Base-by-base conservation (phyloP, 2,329 filamentous ascomycete species). In the Scedosporium apiospermum region DNA sequence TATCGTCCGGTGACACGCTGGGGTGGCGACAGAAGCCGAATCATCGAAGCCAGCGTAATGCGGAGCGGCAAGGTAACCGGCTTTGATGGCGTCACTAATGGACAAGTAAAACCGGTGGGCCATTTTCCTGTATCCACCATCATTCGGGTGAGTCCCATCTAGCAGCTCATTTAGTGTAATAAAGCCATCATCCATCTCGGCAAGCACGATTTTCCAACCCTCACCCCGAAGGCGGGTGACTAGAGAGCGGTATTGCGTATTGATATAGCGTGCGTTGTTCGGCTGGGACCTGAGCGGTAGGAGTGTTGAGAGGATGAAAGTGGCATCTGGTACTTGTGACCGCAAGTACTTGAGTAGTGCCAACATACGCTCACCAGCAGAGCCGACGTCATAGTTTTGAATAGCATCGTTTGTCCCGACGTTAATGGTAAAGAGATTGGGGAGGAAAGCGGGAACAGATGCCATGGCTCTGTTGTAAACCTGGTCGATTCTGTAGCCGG, bases 71-170 rank as follows among this genome's bases (percentile, higher is more conserved):
- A 69, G 44, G 62, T 64, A 64, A 34, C 58, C 65, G 2, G 51
- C 44, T 7, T 65, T 64, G 18, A 64, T 57, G 6, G 71, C 72
- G 42, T 70, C 66, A 61, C 66, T 64, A 58, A 75, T 69, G 23
- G 70, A 68, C 0, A 57, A 62, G 61, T 70, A 70, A 74, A 74
- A 78, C 6, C 75, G 64, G 21, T 68, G 67, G 38, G 76, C 76
- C 76, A 79, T 78, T 69, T 77, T 76, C 53, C 67, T 64, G 64
- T 78, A 78, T 3, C 76, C 77, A 0, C 14, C 66, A 38, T 76
- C 73, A 21, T 70, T 68, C 0, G 76, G 77, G 61, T 78, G 77
- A 1, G 72, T 77, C 9, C 67, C 70, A 63, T 79, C 77, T 0
- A 67, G 69, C 57, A 78, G 66, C 53, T 78, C 75, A 5, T 57